These are phyloP conservation scores for Suhomyces xylopsoci DNA, from an alignment of 805 yeast genomes.

Conservation along the genomic window DNA sequence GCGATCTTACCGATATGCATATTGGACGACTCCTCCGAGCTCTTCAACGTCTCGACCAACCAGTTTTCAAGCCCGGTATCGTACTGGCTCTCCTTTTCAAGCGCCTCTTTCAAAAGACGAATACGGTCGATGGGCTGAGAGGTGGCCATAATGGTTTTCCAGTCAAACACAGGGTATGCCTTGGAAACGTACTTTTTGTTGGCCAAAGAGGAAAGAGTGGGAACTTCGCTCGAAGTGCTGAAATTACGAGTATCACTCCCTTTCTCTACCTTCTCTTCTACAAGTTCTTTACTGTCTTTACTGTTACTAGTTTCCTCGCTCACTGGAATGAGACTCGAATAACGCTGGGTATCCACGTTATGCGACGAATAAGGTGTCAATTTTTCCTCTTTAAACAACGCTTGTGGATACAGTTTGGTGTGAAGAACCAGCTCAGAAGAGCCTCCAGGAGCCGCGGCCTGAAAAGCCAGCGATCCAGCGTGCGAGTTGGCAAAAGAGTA, in stretches of 20 bases:
- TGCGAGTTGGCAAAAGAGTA: slow-evolving; percentile 1
- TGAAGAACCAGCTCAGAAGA: slow-evolving; percentile 23
- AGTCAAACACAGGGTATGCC: slow-evolving; percentile 35
- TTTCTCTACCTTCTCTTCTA: too few relatives aligned
- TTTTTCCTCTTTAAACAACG: slow-evolving; percentile 25
- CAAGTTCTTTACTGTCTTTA: too few relatives aligned
- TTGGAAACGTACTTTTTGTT: slow-evolving; percentile 3
- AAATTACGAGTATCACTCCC: background rate
- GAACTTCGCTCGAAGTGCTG: background rate
- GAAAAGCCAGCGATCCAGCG: background rate
- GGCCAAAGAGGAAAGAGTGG: background rate
- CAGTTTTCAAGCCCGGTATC: slow-evolving; percentile 61
- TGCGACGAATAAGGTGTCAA: slow-evolving; percentile 19
- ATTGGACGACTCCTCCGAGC: slow-evolving; percentile 28
- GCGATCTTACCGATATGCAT: slow-evolving; percentile 54
- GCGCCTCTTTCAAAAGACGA: slow-evolving; percentile 40
- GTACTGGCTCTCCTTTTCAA: slow-evolving; percentile 38
- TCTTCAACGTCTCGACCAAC: slow-evolving; percentile 47
- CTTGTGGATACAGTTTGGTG: slow-evolving; percentile 16
- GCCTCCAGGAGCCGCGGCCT: background rate
- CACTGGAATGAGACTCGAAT: slow-evolving; percentile 23
- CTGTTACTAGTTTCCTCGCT: background rate
- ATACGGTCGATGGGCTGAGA: slow-evolving; percentile 44
- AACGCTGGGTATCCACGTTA: slow-evolving; percentile 12
- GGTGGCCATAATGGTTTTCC: slow-evolving; percentile 39